Evolutionary conservation across 192 early-diverging fungal genomes (phyloP).

Genomic region (Coemansia reversa): DNA sequence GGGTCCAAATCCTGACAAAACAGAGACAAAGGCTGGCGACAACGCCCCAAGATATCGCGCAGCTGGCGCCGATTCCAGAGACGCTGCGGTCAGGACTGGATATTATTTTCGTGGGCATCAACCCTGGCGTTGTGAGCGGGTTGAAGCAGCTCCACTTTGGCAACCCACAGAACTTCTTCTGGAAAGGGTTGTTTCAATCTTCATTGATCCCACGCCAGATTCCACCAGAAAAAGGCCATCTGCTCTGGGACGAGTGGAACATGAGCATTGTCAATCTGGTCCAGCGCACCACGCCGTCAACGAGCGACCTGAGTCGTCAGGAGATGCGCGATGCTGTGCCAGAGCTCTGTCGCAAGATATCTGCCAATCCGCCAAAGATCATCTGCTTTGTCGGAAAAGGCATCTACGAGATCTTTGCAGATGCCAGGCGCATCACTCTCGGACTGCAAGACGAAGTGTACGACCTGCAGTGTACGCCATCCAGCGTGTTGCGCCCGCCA

Average conservation of each 20-base stretch:
- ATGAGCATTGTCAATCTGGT: slow-evolving; percentile 70
- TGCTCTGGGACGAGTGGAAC: slow-evolving; percentile 50
- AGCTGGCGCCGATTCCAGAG: slow-evolving; percentile 48
- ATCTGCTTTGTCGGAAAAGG: slow-evolving; percentile 72
- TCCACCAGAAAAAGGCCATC: slow-evolving; percentile 55
- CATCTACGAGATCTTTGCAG: slow-evolving; percentile 64
- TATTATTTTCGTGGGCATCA: slow-evolving; percentile 74
- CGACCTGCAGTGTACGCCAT: slow-evolving; percentile 8
- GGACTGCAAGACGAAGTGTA: slow-evolving; percentile 53
- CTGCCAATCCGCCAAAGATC: slow-evolving; percentile 57
- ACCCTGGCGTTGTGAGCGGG: slow-evolving; percentile 65
- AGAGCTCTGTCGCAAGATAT: slow-evolving; percentile 61
- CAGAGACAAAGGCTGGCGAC: slow-evolving; percentile 7
- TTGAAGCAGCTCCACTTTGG: slow-evolving; percentile 66
- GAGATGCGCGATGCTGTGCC: slow-evolving; percentile 67
- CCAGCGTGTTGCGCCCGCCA: background rate
- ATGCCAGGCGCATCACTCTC: slow-evolving; percentile 10
- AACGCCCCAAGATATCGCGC: slow-evolving; percentile 11
- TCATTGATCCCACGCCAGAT: slow-evolving; percentile 58
- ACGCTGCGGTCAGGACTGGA: slow-evolving; percentile 38
- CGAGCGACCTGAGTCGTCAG: slow-evolving; percentile 56
- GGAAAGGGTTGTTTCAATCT: slow-evolving; percentile 65
- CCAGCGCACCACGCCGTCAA: slow-evolving; percentile 58
- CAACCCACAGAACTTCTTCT: slow-evolving; percentile 71
- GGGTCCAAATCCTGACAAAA: background rate